These are phyloP conservation scores for Verticillium klebahnii DNA, from an alignment of 2,329 filamentous ascomycete genomes.

Conservation along the genomic window DNA sequence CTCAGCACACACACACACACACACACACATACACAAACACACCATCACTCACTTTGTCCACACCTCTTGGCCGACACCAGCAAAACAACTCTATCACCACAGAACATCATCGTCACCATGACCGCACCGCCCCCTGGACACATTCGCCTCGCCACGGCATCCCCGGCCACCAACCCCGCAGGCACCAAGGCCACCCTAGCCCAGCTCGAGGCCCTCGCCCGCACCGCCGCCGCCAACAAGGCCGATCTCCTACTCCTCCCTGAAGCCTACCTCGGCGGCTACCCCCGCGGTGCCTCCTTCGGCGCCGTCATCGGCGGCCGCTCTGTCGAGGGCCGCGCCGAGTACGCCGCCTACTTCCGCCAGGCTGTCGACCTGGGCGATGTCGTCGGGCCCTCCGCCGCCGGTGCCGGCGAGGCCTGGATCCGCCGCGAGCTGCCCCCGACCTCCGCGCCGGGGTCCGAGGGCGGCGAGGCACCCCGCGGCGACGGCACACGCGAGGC, in stretches of 20 bases:
- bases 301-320: conserved; percentile 71
- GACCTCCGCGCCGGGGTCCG: conserved; percentile 4
- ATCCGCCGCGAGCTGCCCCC: conserved; percentile 49
- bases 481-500: conserved; percentile 68
- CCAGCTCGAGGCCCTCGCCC: conserved; percentile 60
- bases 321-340: conserved; percentile 66
- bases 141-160: conserved; percentile 52
- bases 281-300: conserved; percentile 77
- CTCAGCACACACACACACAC: too few relatives aligned
- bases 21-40: too few relatives aligned
- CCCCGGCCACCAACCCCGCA: conserved; percentile 46
- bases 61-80: too few relatives aligned
- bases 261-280: conserved; percentile 88
- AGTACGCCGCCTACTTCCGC: conserved; percentile 77
- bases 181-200: conserved; percentile 55
- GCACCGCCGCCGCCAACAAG: conserved; percentile 49
- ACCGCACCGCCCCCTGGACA: conserved; percentile 13
- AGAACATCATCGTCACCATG: conserved; percentile 3
- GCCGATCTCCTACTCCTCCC: conserved; percentile 79
- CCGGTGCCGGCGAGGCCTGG: conserved; percentile 73
- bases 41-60: too few relatives aligned
- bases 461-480: conserved; percentile 32
- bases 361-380: conserved; percentile 80
- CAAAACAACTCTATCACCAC: background rate
- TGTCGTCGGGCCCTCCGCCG: conserved; percentile 47